Evolutionary conservation across 2,329 filamentous ascomycete genomes (phyloP).

Genomic region (Cadophora sp.): DNA sequence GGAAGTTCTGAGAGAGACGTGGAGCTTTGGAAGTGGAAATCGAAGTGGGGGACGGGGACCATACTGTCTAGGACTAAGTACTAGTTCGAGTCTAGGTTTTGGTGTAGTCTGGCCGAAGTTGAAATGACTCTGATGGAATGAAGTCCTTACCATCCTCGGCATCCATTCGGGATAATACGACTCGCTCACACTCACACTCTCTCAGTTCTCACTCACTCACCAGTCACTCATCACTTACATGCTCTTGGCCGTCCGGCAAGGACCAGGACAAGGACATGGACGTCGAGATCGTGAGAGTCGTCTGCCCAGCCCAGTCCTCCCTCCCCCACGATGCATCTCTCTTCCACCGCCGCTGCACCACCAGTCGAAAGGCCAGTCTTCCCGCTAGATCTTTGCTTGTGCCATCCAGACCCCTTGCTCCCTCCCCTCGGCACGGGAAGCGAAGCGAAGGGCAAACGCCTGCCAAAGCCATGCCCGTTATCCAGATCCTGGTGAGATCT

Average conservation of each 20-base stretch:
- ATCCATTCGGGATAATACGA: constrained; percentile 1
- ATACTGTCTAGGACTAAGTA: neutral
- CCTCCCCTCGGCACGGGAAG: too few relatives aligned
- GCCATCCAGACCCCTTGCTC: constrained; percentile 7
- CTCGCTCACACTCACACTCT: neutral
- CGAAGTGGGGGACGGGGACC: constrained; percentile 1
- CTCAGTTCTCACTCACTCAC: neutral
- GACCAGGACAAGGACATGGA: neutral
- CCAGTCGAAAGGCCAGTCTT: neutral
- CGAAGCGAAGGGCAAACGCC: neutral
- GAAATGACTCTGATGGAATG: neutral
- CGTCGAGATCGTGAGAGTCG: constrained; percentile 4
- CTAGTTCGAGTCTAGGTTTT: neutral
- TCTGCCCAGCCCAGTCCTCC: constrained; percentile 1
- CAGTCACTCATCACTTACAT: neutral
- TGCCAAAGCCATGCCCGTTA: neutral
- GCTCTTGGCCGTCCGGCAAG: neutral
- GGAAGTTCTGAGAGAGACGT: neutral
- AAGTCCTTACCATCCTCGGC: neutral
- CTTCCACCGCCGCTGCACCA: neutral
- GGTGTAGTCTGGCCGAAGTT: neutral
- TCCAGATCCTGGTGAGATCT: constrained; percentile 12
- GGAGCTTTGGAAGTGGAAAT: neutral
- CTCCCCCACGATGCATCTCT: constrained; percentile 1
- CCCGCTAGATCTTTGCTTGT: constrained; percentile 4